These are phyloP conservation scores for Malbranchea zuffiana DNA, from an alignment of 2,329 filamentous ascomycete genomes.

Conservation along the genomic window DNA sequence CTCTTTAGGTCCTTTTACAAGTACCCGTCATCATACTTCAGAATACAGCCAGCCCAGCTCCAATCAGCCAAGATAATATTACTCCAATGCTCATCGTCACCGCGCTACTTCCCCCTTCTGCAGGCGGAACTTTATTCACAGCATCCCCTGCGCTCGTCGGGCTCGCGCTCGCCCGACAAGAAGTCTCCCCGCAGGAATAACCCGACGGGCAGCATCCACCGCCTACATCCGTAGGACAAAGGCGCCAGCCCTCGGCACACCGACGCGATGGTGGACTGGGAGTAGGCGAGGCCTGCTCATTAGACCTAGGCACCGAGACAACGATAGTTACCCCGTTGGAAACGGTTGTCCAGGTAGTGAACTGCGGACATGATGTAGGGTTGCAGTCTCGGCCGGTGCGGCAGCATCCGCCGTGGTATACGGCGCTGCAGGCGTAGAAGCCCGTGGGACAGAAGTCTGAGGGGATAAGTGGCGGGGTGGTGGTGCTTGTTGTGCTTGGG, in stretches of 20 bases:
- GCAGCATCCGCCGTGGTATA: slow-evolving; percentile 75
- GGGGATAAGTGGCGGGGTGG: slow-evolving; percentile 22
- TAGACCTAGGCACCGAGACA: too few relatives aligned
- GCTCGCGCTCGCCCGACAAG: slow-evolving; percentile 24
- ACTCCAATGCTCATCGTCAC: too few relatives aligned
- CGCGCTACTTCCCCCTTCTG: slow-evolving; percentile 13
- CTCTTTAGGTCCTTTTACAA: too few relatives aligned
- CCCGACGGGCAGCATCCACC: slow-evolving; percentile 78
- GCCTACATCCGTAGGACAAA: slow-evolving; percentile 53
- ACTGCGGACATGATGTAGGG: slow-evolving; percentile 58
- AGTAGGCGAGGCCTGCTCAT: slow-evolving; percentile 37
- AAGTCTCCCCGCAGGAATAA: slow-evolving; percentile 60
- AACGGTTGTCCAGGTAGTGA: slow-evolving; percentile 52
- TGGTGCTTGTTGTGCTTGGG: slow-evolving; percentile 22
- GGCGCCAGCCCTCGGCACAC: slow-evolving; percentile 73
- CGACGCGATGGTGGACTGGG: slow-evolving; percentile 32
- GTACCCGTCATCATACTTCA: too few relatives aligned
- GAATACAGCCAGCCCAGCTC: too few relatives aligned
- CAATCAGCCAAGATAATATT: too few relatives aligned
- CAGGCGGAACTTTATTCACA: slow-evolving; percentile 30
- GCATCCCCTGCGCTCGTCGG: slow-evolving; percentile 31
- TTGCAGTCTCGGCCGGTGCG: slow-evolving; percentile 77
- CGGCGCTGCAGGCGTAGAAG: slow-evolving; percentile 82
- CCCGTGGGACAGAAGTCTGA: slow-evolving; percentile 62
- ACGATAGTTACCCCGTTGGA: slow-evolving; percentile 60